phyloP scores from a whole-genome alignment of 2,329 filamentous ascomycete genomes.

The Diaporthe australafricana region DNA sequence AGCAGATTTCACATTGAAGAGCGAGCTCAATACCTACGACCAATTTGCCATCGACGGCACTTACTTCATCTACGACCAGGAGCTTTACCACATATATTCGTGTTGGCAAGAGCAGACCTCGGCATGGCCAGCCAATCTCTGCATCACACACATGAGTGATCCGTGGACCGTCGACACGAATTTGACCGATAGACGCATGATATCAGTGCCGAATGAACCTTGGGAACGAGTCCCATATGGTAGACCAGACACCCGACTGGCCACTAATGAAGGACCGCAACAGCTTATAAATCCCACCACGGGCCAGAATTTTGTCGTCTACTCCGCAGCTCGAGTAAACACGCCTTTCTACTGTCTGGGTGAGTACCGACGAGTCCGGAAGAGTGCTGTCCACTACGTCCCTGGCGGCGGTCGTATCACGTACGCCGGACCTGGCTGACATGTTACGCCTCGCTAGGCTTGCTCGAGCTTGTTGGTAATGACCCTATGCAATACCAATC shows the following conservation, averaged over 20 bases:
- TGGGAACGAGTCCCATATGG: slow-evolving; percentile 52
- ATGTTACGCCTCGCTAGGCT: slow-evolving; percentile 30
- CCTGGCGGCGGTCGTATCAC: neutral
- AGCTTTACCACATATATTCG: slow-evolving; percentile 51
- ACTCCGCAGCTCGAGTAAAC: slow-evolving; percentile 51
- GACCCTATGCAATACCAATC: slow-evolving; percentile 51
- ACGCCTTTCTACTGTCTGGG: slow-evolving; percentile 51
- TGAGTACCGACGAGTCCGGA: neutral
- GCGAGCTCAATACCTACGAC: slow-evolving; percentile 50
- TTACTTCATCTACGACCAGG: slow-evolving; percentile 46
- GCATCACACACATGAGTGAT: slow-evolving; percentile 50
- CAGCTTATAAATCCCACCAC: slow-evolving; percentile 51
- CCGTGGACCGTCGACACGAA: slow-evolving; percentile 49
- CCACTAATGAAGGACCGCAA: slow-evolving; percentile 51
- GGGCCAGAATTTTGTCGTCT: slow-evolving; percentile 50
- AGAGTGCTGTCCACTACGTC: neutral
- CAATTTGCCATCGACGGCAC: slow-evolving; percentile 52
- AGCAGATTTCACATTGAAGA: slow-evolving; percentile 46
- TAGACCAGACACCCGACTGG: slow-evolving; percentile 46
- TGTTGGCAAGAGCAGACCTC: slow-evolving; percentile 51
- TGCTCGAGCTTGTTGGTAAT: slow-evolving; percentile 50
- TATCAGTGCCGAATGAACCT: slow-evolving; percentile 48
- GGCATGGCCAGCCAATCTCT: slow-evolving; percentile 50
- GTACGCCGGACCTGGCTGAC: neutral
- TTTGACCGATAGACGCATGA: slow-evolving; percentile 47